A percentile compares a stretch with the other conserved stretches of the same genome.
Conservation (phyloP, 306 rosid species). For the Mimosa pudica region DNA sequence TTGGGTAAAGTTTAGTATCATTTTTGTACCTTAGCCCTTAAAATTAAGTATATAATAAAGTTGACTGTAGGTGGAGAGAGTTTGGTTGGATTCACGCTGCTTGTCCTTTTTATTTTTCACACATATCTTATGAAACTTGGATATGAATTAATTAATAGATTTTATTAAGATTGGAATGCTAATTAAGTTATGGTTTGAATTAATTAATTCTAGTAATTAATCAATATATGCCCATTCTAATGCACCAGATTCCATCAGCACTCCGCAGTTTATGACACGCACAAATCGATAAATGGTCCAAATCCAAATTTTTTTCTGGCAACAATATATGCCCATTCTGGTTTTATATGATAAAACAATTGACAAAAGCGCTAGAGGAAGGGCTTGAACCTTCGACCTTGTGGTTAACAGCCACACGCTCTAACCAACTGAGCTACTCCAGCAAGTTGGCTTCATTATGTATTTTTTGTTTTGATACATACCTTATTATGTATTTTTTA, state of each 20-base stretch:
- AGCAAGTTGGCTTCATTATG: neutral
- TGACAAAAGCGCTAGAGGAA: conserved; percentile 35
- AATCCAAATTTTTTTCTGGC: no score
- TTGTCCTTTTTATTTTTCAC: neutral
- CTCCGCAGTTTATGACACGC: no score
- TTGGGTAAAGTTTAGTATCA: no score
- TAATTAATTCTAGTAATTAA: no score
- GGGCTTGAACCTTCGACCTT: conserved; percentile 45
- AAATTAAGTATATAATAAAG: neutral
- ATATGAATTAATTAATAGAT: neutral
- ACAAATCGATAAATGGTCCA: no score
- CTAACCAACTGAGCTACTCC: conserved; percentile 32
- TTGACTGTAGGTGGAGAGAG: neutral
- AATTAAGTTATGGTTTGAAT: neutral
- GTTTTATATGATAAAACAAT: neutral
- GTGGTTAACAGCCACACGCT: conserved; percentile 39
- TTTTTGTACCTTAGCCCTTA: no score
- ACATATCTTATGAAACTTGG: neutral
- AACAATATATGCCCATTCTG: neutral
- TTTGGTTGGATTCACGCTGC: neutral
- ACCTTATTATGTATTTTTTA: neutral
- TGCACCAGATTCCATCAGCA: no score
- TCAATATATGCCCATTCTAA: no score
- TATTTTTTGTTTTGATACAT: neutral
- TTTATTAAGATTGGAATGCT: neutral